phyloP scores from a whole-genome alignment of 108 stramenopile species.

The Discostella pseudostelligera region DNA sequence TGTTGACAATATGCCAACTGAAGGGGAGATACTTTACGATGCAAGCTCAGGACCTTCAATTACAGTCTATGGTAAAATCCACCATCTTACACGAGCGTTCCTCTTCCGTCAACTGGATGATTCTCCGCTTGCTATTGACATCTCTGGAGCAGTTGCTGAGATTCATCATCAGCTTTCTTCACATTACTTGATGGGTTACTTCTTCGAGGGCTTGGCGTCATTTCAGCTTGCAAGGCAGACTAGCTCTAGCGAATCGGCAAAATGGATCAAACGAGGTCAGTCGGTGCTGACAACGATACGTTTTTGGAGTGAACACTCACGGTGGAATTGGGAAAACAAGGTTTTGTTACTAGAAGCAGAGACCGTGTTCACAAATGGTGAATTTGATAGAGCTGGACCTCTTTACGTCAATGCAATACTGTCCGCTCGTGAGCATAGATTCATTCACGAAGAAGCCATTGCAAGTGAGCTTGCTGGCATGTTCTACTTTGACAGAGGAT shows the following conservation, averaged over 20 bases:
- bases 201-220: conserved; percentile 9
- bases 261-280: conserved; percentile 2
- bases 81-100: neutral
- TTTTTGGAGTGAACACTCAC: neutral
- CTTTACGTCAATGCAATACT: neutral
- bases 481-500: too few relatives aligned
- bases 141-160: neutral
- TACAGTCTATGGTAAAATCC: neutral
- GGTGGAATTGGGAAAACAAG: conserved; percentile 19
- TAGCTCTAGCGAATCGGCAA: neutral
- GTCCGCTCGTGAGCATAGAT: conserved; percentile 3
- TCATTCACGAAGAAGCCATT: too few relatives aligned
- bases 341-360: conserved; percentile 8
- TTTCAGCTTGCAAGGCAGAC: conserved; percentile 5
- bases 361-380: neutral
- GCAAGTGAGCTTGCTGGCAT: too few relatives aligned
- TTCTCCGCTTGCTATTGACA: neutral
- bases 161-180: neutral
- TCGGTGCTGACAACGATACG: neutral
- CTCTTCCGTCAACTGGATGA: conserved; percentile 6
- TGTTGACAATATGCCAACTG: neutral
- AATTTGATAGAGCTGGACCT: neutral
- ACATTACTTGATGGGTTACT: neutral
- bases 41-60: neutral
- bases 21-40: neutral